These are phyloP conservation scores for Kwoniella newhampshirensis DNA, from an alignment of 768 basidiomycete genomes.

Conservation along the genomic window DNA sequence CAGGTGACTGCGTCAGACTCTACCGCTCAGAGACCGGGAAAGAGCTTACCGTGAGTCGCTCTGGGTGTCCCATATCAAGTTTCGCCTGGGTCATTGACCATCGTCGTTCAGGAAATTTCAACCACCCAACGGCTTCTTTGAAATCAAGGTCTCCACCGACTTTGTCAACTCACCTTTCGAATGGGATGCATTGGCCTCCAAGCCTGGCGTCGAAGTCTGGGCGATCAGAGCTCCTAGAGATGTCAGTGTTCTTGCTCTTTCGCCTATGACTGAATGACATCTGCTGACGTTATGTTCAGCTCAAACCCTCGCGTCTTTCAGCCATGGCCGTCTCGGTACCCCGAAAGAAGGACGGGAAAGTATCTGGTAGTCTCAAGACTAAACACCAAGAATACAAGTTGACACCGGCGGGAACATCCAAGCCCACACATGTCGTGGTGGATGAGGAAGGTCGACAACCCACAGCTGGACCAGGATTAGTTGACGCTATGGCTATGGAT, in stretches of 20 bases:
- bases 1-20: not conserved
- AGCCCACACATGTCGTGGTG: constrained; percentile 11
- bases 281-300: constrained; percentile 19
- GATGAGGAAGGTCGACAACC: constrained; percentile 37
- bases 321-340: constrained; percentile 20
- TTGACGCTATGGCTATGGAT: constrained; percentile 41
- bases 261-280: not conserved
- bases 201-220: constrained; percentile 47
- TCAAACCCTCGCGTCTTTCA: constrained; percentile 47
- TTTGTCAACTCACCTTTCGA: constrained; percentile 42
- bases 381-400: constrained; percentile 33
- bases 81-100: too few relatives aligned
- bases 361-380: constrained; percentile 30
- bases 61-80: too few relatives aligned
- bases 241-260: constrained; percentile 23
- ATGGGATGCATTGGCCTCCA: constrained; percentile 37
- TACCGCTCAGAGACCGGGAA: not conserved
- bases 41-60: constrained; percentile 12
- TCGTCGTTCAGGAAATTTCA: constrained; percentile 29
- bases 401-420: constrained; percentile 17
- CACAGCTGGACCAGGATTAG: constrained; percentile 32
- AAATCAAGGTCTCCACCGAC: constrained; percentile 19
- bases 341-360: not conserved
- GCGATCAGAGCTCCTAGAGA: constrained; percentile 45
- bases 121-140: constrained; percentile 38